A percentile compares a stretch with the other conserved stretches of the same genome.
phyloP scores from a whole-genome alignment of 441 rosid genomes.

The Viola pubescens region DNA sequence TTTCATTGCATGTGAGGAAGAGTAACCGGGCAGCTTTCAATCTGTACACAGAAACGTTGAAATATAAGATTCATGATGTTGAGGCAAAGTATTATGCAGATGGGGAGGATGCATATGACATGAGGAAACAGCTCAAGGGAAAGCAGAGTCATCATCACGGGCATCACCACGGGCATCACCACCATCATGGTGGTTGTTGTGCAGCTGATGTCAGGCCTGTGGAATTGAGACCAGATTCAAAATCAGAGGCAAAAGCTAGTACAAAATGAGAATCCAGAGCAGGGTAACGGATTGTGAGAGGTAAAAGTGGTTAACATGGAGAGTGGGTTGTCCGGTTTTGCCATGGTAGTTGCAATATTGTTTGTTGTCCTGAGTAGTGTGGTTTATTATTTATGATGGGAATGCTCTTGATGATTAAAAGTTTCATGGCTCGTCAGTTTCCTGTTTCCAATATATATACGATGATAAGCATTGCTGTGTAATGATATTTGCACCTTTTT shows the following conservation, averaged over 20 bases:
- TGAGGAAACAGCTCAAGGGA: conserved; percentile 87
- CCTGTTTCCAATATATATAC: not conserved
- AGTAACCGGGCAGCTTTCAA: conserved; percentile 93
- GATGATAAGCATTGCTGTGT: conserved; percentile 6
- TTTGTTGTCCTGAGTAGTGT: conserved; percentile 11
- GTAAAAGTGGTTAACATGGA: conserved; percentile 7
- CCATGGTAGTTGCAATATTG: not conserved
- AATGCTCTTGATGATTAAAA: conserved; percentile 5
- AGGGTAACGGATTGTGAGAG: conserved; percentile 16
- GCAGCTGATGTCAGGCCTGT: conserved; percentile 33
- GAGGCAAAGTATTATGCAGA: conserved; percentile 97
- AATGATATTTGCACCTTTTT: conserved; percentile 9
- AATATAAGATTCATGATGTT: conserved; percentile 79
- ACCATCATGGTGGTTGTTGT: conserved; percentile 89
- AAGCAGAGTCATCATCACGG: conserved; percentile 61
- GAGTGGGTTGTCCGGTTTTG: not conserved
- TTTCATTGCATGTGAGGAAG: conserved; percentile 91
- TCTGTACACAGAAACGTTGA: conserved; percentile 76
- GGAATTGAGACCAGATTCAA: conserved; percentile 39
- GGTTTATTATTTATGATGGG: conserved; percentile 8
- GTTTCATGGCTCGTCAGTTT: not conserved
- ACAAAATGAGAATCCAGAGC: conserved; percentile 31
- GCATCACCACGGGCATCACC: conserved; percentile 52
- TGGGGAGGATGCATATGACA: conserved; percentile 97
- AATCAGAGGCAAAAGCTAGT: conserved; percentile 45